Base-by-base conservation (phyloP, 83 land plant genomes). In the Isoetes engelmannii region DNA sequence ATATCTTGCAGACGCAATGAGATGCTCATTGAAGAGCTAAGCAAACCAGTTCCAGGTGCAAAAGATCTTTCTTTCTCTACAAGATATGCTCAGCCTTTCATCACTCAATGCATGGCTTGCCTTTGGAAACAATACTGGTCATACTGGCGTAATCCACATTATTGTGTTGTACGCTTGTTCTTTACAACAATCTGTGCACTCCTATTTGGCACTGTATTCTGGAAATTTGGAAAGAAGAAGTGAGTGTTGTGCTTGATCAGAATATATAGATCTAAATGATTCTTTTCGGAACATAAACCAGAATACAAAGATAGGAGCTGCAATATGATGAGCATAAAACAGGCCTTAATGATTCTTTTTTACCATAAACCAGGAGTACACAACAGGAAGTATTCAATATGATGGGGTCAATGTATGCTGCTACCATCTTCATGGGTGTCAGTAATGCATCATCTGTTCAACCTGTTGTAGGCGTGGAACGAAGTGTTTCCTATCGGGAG, bases 401-500 rank as follows among this genome's bases (percentile, higher is more conserved):
- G 7, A 85, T 87, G 84, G 96, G 96, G 50, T 76, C 96, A 21
- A 74, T 90, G 76, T 90, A 85, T 71, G 84, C 84, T 9, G 82
- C 96, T 20, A 81, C 85, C 9, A 63, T 90, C 9, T 87, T 90
- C 68, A 67, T 90, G 55, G 92, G 92, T 17, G 72, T 85, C 10
- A 82, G 78, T 42, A 90, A 90, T 79, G 86, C 81, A 17, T 57
- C 79, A 37, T 51, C 90, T 45, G 86, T 87, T 51, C 91, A 87
- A 67, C 91, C 91, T 50, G 82, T 85, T 0, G 88, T 90, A 15
- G 71, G 80, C 2, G 55, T 85, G 60, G 95, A 90, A 69, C 70
- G 95, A 48, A 78, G 86, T 21, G 92, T 87, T 49, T 90, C 79
- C 21, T 90, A 90, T 64, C 67, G 96, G 51, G 96, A 90, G 67